Percentiles rank a stretch among this genome's conserved stretches.
These are phyloP conservation scores for Cyberlindnera samutprakarnensis DNA, from an alignment of 805 yeast genomes.

Conservation along the genomic window DNA sequence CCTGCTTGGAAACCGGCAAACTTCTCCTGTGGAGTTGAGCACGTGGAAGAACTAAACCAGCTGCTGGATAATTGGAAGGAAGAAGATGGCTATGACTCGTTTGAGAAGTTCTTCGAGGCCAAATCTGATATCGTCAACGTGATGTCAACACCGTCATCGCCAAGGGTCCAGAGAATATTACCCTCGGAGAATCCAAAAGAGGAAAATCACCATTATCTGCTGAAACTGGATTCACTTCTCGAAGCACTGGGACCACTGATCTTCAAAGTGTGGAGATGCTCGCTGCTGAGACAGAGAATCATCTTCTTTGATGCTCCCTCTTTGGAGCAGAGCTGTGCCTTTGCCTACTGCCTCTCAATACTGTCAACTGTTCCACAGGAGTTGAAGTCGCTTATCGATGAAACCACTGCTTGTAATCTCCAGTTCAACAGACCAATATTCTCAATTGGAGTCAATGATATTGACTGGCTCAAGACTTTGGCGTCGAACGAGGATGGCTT, in stretches of 20 bases:
- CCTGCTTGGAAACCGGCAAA: slow-evolving; percentile 33
- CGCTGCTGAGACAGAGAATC: slow-evolving; percentile 49
- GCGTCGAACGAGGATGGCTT: slow-evolving; percentile 25
- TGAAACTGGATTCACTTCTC: slow-evolving; percentile 38
- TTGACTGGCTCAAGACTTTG: slow-evolving; percentile 26
- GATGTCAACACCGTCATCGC: slow-evolving; percentile 10
- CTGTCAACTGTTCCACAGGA: slow-evolving; percentile 60
- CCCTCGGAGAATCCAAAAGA: not conserved
- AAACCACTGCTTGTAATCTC: slow-evolving; percentile 14
- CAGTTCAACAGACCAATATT: slow-evolving; percentile 45
- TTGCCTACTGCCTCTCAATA: slow-evolving; percentile 50
- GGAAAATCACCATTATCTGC: slow-evolving; percentile 34
- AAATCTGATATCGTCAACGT: slow-evolving; percentile 8
- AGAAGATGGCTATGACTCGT: slow-evolving; percentile 13
- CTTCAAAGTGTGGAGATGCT: slow-evolving; percentile 57
- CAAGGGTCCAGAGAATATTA: slow-evolving; percentile 1
- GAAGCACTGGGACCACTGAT: slow-evolving; percentile 55
- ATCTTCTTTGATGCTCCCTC: slow-evolving; percentile 34
- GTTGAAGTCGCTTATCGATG: slow-evolving; percentile 28
- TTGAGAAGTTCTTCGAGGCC: slow-evolving; percentile 20
- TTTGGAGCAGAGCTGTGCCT: slow-evolving; percentile 36
- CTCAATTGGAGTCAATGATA: slow-evolving; percentile 56
- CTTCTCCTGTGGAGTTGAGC: slow-evolving; percentile 37
- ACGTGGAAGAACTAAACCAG: slow-evolving; percentile 27
- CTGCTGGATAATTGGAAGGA: slow-evolving; percentile 20